phyloP scores from a whole-genome alignment of 306 rosid species.

The Pterocarpus santalinus region DNA sequence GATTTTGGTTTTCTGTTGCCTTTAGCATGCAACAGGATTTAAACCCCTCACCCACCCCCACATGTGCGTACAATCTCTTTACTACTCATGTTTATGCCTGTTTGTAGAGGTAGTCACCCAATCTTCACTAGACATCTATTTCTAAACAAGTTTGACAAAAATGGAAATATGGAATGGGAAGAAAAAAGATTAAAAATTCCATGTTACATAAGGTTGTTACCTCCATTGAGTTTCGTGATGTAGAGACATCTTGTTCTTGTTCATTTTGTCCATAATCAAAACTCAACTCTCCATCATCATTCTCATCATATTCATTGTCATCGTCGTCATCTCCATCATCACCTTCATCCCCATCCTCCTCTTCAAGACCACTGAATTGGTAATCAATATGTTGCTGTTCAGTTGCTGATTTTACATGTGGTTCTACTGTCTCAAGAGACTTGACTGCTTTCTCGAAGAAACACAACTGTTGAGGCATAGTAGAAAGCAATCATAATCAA shows the following conservation, averaged over 20 bases:
- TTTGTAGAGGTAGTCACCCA: not conserved
- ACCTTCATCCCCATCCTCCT: constrained; percentile 67
- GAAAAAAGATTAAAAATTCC: constrained; percentile 26
- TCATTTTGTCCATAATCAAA: constrained; percentile 78
- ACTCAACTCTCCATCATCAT: constrained; percentile 91
- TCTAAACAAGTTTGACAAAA: constrained; percentile 24
- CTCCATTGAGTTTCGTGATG: constrained; percentile 73
- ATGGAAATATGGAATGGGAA: not conserved
- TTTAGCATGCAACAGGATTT: constrained; percentile 21
- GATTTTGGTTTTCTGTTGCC: constrained; percentile 24
- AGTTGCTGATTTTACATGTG: constrained; percentile 82
- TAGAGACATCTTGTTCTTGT: constrained; percentile 66
- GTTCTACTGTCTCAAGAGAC: constrained; percentile 89
- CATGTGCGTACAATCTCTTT: constrained; percentile 10
- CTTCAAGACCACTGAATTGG: constrained; percentile 84
- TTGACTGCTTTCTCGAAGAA: constrained; percentile 90
- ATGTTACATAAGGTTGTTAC: constrained; percentile 48
- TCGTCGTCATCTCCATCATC: constrained; percentile 57
- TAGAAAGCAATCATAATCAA: constrained; percentile 43
- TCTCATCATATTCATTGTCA: constrained; percentile 56
- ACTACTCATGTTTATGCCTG: constrained; percentile 30
- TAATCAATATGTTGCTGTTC: constrained; percentile 96
- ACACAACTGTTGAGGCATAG: constrained; percentile 66
- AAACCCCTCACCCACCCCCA: not conserved
- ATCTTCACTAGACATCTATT: constrained; percentile 19